Evolutionary conservation across 2,329 filamentous ascomycete genomes (phyloP).

Genomic region (Ceratocystis eucalypticola): DNA sequence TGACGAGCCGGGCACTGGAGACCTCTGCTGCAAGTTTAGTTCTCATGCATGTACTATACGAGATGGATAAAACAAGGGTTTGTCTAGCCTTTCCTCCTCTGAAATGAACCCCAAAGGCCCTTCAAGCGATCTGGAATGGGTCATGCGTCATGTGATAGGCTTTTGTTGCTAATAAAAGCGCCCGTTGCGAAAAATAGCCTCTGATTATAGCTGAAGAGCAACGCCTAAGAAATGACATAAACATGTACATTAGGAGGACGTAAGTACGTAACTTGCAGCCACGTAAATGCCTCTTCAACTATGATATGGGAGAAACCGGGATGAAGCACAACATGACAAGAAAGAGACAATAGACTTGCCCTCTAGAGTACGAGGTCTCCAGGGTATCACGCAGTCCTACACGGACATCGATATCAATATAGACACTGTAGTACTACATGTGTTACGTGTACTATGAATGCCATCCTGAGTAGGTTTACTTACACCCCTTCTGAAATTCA

Average conservation of each 20-base stretch:
- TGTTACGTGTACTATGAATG: neutral
- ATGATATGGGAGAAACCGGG: slow-evolving; percentile 14
- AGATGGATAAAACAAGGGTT: neutral
- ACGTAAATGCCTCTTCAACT: neutral
- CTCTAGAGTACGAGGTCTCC: neutral
- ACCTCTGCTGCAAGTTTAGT: neutral
- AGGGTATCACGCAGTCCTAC: neutral
- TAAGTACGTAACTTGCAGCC: neutral
- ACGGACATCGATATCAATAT: neutral
- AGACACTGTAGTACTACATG: neutral
- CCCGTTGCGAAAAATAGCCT: neutral
- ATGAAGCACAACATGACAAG: neutral
- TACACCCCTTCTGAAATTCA: neutral
- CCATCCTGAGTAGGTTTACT: neutral
- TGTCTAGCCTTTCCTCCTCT: neutral
- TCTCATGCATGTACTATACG: neutral
- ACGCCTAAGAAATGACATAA: neutral
- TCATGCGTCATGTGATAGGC: neutral
- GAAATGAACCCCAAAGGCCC: neutral
- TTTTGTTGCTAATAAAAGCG: neutral
- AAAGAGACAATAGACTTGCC: neutral
- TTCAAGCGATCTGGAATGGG: neutral
- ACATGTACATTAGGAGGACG: neutral
- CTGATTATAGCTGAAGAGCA: neutral
- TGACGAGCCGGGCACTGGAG: neutral